These are phyloP conservation scores for Lentithecium fluviatile DNA, from an alignment of 495 filamentous ascomycete genomes.

Conservation along the genomic window DNA sequence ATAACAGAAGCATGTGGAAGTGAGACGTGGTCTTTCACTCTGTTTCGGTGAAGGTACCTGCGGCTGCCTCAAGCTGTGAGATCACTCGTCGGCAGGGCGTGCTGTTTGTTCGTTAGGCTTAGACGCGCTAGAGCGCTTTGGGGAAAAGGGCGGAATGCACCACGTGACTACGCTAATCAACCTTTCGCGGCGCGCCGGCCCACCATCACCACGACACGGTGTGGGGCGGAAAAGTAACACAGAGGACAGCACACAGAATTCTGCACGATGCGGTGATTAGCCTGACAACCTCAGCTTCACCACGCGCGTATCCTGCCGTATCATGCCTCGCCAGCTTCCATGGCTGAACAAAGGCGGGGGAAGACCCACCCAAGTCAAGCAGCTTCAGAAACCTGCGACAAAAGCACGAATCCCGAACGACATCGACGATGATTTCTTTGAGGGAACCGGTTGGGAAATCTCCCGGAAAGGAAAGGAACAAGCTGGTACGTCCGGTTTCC, in stretches of 20 bases:
- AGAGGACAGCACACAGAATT: no score
- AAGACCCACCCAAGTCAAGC: constrained; percentile 7
- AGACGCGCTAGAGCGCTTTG: no score
- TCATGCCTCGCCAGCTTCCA: constrained; percentile 33
- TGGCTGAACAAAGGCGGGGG: constrained; percentile 21
- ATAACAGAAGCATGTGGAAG: neutral
- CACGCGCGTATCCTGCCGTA: neutral
- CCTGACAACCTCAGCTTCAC: no score
- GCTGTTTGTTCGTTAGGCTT: no score
- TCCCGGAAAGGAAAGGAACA: constrained; percentile 19
- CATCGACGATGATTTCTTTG: constrained; percentile 21
- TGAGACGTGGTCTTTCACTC: constrained; percentile 24
- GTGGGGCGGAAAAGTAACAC: no score
- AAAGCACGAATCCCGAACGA: neutral
- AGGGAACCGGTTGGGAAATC: constrained; percentile 7
- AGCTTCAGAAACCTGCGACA: constrained; percentile 3
- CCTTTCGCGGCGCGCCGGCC: no score
- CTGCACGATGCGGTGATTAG: no score
- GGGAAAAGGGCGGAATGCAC: neutral
- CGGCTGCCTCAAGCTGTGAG: no score
- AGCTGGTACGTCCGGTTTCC: constrained; percentile 4
- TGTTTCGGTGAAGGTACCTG: no score
- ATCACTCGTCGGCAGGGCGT: no score
- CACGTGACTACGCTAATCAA: constrained; percentile 14
- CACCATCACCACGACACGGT: neutral